Base-by-base conservation (phyloP, 2,329 filamentous ascomycete genomes). In the Hymenoscyphus infarciens region DNA sequence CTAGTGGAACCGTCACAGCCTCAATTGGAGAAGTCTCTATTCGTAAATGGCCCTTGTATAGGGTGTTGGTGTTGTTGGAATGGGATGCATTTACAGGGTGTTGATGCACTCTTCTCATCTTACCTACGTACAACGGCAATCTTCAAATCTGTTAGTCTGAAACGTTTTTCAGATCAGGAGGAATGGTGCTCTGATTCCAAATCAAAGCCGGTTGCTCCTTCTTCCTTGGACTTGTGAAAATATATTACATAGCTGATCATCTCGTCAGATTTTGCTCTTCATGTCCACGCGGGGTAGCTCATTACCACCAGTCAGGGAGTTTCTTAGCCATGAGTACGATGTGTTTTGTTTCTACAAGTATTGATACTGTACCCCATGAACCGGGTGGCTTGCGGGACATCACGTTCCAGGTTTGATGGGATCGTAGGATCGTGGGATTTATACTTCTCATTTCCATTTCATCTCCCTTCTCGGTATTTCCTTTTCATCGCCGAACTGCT, bases 11-110 rank as follows among this genome's bases (percentile, higher is more conserved):
- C 13, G 16, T 5, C 35, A 38, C 13, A 38, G 11, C 35, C 35
- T 38, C 35, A 38, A 13, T 16, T 38, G 35, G 35, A 49, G 10
- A 22, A 11, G 10, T 49, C 2, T 10, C 19, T 49, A 49, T 49
- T 22, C 42, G 42, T 10, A 22, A 22, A 10, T 22, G 2, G n/a
- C 19, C 5, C n/a, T 49, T 19, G 42, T 49, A 49, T 10, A 2
- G 10, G n/a, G 19, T 49, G 35, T 38, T 38, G 35, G n/a, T 49
- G 42, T 49, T 49, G n/a, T 49, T 49, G 42, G n/a, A 49, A 4
- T 49, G 19, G n/a, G n/a, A 49, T 49, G 42, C 42, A 49, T 49
- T 19, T 49, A 49, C 42, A 49, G n/a, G 42, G 42, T 49, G 19
- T 49, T 49, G 7, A 49, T 49, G 42, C 42, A 22, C 42, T 49